A percentile compares a stretch with the other conserved stretches of the same genome.
These are phyloP conservation scores for Peniophora sp. DNA, from an alignment of 1,284 basidiomycete species.

Conservation along the genomic window DNA sequence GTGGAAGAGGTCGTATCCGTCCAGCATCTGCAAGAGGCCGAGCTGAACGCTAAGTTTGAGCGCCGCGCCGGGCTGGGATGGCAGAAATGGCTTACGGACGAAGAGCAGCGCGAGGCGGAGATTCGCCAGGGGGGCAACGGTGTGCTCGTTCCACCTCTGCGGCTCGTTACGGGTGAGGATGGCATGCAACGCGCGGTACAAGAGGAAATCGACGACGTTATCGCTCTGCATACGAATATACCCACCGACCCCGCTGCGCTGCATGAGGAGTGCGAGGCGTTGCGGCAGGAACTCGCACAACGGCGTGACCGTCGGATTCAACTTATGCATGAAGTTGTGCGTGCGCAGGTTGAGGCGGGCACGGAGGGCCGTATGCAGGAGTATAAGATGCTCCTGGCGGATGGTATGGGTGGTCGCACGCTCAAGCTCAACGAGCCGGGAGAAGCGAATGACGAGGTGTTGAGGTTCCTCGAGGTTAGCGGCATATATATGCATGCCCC, in stretches of 20 bases:
- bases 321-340: slow-evolving; percentile 69
- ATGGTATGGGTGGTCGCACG: slow-evolving; percentile 85
- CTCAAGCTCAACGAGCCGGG: slow-evolving; percentile 26
- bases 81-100: slow-evolving; percentile 87
- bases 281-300: slow-evolving; percentile 59
- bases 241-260: slow-evolving; percentile 52
- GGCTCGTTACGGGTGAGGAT: slow-evolving; percentile 7
- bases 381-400: slow-evolving; percentile 79
- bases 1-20: slow-evolving; percentile 56
- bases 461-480: slow-evolving; percentile 75
- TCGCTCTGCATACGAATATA: slow-evolving; percentile 46
- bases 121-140: slow-evolving; percentile 54
- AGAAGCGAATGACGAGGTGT: slow-evolving; percentile 81
- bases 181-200: slow-evolving; percentile 35
- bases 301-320: slow-evolving; percentile 61
- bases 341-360: slow-evolving; percentile 81
- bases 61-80: slow-evolving; percentile 79
- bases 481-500: background rate
- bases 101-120: slow-evolving; percentile 66
- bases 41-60: slow-evolving; percentile 71
- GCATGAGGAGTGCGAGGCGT: slow-evolving; percentile 48
- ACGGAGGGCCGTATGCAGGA: slow-evolving; percentile 83
- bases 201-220: slow-evolving; percentile 60
- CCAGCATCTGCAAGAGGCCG: slow-evolving; percentile 58
- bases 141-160: slow-evolving; percentile 15